These are phyloP conservation scores for Terana coerulea DNA, from an alignment of 768 basidiomycete species.

Conservation along the genomic window DNA sequence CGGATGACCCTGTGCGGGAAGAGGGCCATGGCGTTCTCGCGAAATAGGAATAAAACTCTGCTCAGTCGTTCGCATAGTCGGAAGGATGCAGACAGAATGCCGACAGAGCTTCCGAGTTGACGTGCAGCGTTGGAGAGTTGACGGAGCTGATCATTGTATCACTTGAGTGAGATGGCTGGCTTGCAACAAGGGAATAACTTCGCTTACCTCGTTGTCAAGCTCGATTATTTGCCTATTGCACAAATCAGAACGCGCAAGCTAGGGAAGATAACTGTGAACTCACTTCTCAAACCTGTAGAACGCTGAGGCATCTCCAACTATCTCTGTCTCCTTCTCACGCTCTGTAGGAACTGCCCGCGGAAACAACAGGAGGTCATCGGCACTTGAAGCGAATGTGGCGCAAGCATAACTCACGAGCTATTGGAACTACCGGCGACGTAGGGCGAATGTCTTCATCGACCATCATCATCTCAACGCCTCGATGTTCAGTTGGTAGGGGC, in stretches of 20 bases:
- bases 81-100: conserved; percentile 65
- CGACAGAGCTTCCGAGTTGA: conserved; percentile 69
- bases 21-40: conserved; percentile 64
- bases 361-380: too few species aligned
- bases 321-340: too few species aligned
- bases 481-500: too few species aligned
- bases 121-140: conserved; percentile 75
- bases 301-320: too few species aligned
- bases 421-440: too few species aligned
- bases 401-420: too few species aligned
- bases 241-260: neutral
- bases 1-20: conserved; percentile 41
- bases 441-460: too few species aligned
- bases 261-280: neutral
- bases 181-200: neutral
- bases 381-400: too few species aligned
- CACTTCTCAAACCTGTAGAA: conserved; percentile 5
- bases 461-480: too few species aligned
- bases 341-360: too few species aligned
- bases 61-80: conserved; percentile 62
- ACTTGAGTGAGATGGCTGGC: conserved; percentile 2
- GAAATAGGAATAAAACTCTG: conserved; percentile 62
- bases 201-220: conserved; percentile 54
- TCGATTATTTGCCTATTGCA: conserved; percentile 36
- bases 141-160: conserved; percentile 45